Evolutionary conservation across 2,329 filamentous ascomycete genomes (phyloP).

Genomic region (Ophioceras dolichostomum): DNA sequence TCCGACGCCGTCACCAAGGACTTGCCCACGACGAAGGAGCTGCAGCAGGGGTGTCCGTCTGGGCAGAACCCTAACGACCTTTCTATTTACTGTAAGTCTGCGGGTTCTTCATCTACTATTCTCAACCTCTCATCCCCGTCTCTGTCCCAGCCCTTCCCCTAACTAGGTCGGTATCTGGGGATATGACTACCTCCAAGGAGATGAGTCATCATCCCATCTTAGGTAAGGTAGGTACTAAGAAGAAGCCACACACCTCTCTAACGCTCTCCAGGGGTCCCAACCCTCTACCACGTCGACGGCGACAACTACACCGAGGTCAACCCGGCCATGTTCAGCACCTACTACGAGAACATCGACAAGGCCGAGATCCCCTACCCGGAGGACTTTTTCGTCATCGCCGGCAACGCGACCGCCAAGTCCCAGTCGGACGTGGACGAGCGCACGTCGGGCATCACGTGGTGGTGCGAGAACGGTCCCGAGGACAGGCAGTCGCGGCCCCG

Average conservation of each 20-base stretch:
- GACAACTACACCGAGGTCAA: conserved; percentile 22
- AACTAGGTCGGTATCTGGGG: too few species aligned
- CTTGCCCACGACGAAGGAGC: conserved; percentile 18
- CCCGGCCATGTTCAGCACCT: conserved; percentile 28
- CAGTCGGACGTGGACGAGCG: conserved; percentile 17
- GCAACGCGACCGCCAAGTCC: conserved; percentile 23
- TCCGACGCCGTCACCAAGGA: conserved; percentile 26
- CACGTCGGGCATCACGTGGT: conserved; percentile 18
- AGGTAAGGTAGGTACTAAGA: background rate
- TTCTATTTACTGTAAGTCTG: conserved; percentile 24
- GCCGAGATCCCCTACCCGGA: conserved; percentile 31
- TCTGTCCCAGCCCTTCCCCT: too few species aligned
- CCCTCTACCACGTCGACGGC: conserved; percentile 25
- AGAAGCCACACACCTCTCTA: background rate
- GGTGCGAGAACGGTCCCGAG: conserved; percentile 21
- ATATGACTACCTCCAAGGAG: too few species aligned
- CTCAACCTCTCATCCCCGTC: too few species aligned
- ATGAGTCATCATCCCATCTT: too few species aligned
- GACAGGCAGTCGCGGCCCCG: conserved; percentile 13
- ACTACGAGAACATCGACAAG: conserved; percentile 28
- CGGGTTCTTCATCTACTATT: background rate
- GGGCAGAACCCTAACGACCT: conserved; percentile 30
- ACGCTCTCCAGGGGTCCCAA: conserved; percentile 22
- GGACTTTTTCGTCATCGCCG: conserved; percentile 27
- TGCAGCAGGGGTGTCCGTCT: conserved; percentile 26